Evolutionary conservation across 2,329 filamentous ascomycete genomes (phyloP).

Genomic region (Nakataea oryzae): DNA sequence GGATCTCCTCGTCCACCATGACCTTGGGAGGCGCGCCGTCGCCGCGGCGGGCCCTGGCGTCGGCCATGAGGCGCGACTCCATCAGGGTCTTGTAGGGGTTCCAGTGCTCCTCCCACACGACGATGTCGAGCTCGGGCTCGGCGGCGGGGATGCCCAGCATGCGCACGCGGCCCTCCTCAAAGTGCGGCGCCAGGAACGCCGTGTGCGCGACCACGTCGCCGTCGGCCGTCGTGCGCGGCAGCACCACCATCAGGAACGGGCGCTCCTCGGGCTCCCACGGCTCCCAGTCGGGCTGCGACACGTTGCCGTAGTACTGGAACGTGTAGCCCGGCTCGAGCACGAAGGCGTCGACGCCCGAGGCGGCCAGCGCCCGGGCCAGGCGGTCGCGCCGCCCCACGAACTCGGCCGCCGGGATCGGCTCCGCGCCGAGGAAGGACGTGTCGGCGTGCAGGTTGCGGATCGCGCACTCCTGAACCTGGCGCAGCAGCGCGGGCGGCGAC

Average conservation of each 20-base stretch:
- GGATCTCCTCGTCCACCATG: slow-evolving; percentile 57
- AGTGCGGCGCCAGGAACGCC: slow-evolving; percentile 47
- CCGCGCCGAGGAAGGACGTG: slow-evolving; percentile 39
- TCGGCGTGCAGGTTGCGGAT: slow-evolving; percentile 38
- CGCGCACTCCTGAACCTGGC: slow-evolving; percentile 28
- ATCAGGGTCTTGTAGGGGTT: slow-evolving; percentile 47
- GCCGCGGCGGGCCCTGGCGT: slow-evolving; percentile 6
- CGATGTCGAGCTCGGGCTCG: slow-evolving; percentile 36
- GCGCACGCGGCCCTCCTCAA: slow-evolving; percentile 48
- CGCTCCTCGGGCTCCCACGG: slow-evolving; percentile 55
- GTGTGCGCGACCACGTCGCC: slow-evolving; percentile 40
- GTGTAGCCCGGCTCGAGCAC: slow-evolving; percentile 54
- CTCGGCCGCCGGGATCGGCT: slow-evolving; percentile 36
- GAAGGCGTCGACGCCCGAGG: slow-evolving; percentile 44
- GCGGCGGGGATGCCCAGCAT: slow-evolving; percentile 48
- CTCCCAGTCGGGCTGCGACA: slow-evolving; percentile 52
- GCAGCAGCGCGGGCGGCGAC: background rate
- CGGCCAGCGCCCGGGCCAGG: slow-evolving; percentile 43
- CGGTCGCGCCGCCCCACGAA: slow-evolving; percentile 44
- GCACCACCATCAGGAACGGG: slow-evolving; percentile 51
- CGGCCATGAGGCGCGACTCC: slow-evolving; percentile 27
- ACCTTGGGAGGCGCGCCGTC: slow-evolving; percentile 20
- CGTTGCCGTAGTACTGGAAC: slow-evolving; percentile 53
- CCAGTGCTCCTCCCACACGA: slow-evolving; percentile 56
- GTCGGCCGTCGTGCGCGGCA: slow-evolving; percentile 27